A percentile compares a stretch with the other conserved stretches of the same genome.
phyloP scores from a whole-genome alignment of 306 rosid genomes.

The Amphicarpaea edgeworthii region DNA sequence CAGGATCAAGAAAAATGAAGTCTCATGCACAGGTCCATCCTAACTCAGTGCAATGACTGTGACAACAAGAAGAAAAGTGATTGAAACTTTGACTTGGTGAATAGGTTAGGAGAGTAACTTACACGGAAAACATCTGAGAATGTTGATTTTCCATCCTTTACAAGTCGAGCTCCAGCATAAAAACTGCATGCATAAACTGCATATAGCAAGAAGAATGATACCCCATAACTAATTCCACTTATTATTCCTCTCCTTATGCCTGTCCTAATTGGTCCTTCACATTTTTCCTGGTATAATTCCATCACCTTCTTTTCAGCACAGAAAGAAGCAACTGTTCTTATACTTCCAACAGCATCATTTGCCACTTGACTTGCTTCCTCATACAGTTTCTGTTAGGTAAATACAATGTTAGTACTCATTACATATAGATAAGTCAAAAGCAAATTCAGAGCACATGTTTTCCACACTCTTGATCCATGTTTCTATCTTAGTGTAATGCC shows the following conservation, averaged over 20 bases:
- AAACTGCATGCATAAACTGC: slow-evolving; percentile 60
- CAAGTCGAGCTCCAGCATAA: slow-evolving; percentile 70
- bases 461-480: slow-evolving; percentile 11
- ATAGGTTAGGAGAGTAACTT: slow-evolving; percentile 38
- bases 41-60: background rate
- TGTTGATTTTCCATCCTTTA: slow-evolving; percentile 53
- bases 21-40: background rate
- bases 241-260: slow-evolving; percentile 62
- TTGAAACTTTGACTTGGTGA: slow-evolving; percentile 5
- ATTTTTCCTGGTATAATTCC: slow-evolving; percentile 59
- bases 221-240: slow-evolving; percentile 67
- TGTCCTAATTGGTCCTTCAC: slow-evolving; percentile 63
- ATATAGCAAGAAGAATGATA: slow-evolving; percentile 59
- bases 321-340: slow-evolving; percentile 74
- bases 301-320: slow-evolving; percentile 78
- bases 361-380: slow-evolving; percentile 78
- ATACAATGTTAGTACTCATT: slow-evolving; percentile 11
- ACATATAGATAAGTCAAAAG: background rate
- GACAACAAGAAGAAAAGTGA: background rate
- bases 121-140: slow-evolving; percentile 67
- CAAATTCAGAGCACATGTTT: slow-evolving; percentile 1
- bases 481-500: background rate
- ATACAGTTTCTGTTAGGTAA: slow-evolving; percentile 56
- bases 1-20: slow-evolving; percentile 2
- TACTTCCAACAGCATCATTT: slow-evolving; percentile 67